A percentile compares a stretch with the other conserved stretches of the same genome.
Conservation (phyloP, 2,329 filamentous ascomycete species). For the Helotiales sp. region DNA sequence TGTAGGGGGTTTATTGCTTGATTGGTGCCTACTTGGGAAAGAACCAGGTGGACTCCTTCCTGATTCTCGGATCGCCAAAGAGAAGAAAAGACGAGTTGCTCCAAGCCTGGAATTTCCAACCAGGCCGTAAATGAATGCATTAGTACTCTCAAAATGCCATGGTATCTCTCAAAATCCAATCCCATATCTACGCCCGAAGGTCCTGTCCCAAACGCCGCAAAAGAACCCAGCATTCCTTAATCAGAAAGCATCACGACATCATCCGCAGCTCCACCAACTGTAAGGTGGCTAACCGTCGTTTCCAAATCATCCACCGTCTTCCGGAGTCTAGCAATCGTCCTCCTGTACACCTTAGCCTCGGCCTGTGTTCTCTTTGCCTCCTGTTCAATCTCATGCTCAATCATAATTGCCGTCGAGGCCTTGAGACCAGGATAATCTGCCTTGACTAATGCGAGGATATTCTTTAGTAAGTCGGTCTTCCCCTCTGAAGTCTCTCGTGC, state of each 20-base stretch:
- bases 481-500: not conserved
- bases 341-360: not conserved
- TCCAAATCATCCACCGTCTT: conserved; percentile 2
- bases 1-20: no score
- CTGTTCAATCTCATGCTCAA: conserved; percentile 15
- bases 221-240: not conserved
- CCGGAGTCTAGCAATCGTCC: conserved; percentile 7
- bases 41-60: no score
- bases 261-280: not conserved
- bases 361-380: not conserved
- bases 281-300: not conserved
- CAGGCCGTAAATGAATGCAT: not conserved
- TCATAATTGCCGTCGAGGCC: conserved; percentile 8
- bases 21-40: not conserved
- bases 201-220: not conserved
- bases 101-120: not conserved
- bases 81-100: not conserved
- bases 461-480: not conserved
- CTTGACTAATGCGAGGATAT: not conserved
- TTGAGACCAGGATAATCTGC: conserved; percentile 1
- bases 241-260: not conserved
- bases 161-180: conserved; percentile 1
- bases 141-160: not conserved
- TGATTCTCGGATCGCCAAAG: no score
- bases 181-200: not conserved